Evolutionary conservation across 2,329 filamentous ascomycete genomes (phyloP).

Genomic region (Alternaria novae-zelandiae): DNA sequence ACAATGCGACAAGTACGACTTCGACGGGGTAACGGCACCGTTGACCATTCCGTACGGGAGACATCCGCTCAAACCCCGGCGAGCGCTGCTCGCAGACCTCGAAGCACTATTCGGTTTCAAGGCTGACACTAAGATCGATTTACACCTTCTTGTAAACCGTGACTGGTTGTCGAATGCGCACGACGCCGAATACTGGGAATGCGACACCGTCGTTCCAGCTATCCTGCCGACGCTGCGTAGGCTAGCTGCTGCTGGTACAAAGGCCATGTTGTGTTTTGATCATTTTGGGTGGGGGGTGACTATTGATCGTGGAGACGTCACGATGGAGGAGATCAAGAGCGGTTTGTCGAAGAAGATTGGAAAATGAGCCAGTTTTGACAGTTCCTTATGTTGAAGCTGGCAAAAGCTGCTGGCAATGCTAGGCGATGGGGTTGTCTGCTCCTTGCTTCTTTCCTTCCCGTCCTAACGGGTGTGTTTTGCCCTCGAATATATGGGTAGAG

Average conservation of each 20-base stretch:
- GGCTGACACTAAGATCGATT: not conserved
- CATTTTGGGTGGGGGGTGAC: not conserved
- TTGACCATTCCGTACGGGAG: not conserved
- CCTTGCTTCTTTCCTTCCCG: not conserved
- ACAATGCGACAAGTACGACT: not conserved
- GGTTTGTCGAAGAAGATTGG: not conserved
- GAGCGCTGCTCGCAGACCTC: not conserved
- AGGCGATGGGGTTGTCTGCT: not conserved
- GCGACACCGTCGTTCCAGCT: not conserved
- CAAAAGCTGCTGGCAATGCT: not conserved
- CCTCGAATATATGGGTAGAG: not conserved
- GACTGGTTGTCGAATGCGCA: not conserved
- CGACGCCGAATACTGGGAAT: not conserved
- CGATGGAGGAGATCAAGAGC: not conserved
- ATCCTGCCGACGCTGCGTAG: not conserved
- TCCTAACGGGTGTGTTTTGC: not conserved
- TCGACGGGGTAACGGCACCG: not conserved
- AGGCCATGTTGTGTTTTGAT: not conserved
- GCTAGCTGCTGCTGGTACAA: not conserved
- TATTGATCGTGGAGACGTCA: not conserved
- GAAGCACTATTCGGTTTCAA: not conserved
- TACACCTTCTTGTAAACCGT: not conserved
- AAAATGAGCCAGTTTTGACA: not conserved
- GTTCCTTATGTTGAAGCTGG: not conserved
- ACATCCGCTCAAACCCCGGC: not conserved